Evolutionary conservation across 164 flowering plant species (phyloP).

Genomic region (Stephania cephalantha): DNA sequence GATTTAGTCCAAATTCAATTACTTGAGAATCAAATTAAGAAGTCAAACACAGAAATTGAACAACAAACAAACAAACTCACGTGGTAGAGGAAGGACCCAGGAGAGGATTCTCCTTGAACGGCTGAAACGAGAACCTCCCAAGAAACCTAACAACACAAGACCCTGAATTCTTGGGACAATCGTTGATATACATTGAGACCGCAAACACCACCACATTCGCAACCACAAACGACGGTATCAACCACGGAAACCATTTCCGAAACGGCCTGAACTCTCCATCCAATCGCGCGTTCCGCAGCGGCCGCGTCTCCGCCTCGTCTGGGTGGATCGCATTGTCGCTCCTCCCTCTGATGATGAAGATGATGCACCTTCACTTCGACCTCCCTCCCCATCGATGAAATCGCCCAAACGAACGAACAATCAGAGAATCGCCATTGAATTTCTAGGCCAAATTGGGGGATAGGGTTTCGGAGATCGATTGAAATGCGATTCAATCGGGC

Average conservation of each 20-base stretch:
- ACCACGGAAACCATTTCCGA: conserved; percentile 56
- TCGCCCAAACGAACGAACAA: neutral
- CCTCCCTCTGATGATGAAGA: conserved; percentile 13
- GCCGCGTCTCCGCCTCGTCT: neutral
- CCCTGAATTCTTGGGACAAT: conserved; percentile 49
- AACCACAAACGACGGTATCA: conserved; percentile 45
- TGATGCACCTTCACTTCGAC: conserved; percentile 20
- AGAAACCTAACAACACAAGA: conserved; percentile 35
- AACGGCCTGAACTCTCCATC: conserved; percentile 23
- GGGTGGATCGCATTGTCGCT: conserved; percentile 29
- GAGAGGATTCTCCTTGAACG: conserved; percentile 60
- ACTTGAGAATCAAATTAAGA: conserved; percentile 1
- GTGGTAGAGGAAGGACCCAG: conserved; percentile 63
- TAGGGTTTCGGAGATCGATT: too few species aligned
- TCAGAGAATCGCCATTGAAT: conserved; percentile 1
- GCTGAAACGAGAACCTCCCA: conserved; percentile 61
- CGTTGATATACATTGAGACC: conserved; percentile 47
- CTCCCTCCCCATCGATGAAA: conserved; percentile 25
- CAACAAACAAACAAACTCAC: conserved; percentile 34
- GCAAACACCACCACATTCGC: conserved; percentile 40
- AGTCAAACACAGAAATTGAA: neutral
- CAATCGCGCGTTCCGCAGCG: neutral
- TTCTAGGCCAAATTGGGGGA: too few species aligned
- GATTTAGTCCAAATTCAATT: too few species aligned
- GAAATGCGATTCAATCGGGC: too few species aligned